Evolutionary conservation across 768 basidiomycete species (phyloP).

Genomic region (Kockovaella imperatae): DNA sequence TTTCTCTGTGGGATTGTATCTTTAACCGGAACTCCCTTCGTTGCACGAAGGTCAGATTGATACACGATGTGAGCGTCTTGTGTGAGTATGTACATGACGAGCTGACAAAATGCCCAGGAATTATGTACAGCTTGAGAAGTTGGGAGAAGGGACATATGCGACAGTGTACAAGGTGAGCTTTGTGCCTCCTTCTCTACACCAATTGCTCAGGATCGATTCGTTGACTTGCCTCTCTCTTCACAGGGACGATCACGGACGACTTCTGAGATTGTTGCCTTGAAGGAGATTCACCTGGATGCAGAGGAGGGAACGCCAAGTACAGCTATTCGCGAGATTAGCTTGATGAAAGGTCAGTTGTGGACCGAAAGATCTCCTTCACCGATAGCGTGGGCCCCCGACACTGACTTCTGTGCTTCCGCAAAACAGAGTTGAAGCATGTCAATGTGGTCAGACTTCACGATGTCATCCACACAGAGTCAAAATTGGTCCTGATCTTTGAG

Average conservation of each 20-base stretch:
- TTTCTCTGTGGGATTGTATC: no score
- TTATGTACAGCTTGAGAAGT: conserved; percentile 69
- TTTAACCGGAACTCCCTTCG: no score
- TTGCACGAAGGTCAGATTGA: no score
- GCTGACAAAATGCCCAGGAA: conserved; percentile 29
- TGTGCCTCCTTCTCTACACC: not conserved
- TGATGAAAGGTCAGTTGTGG: conserved; percentile 66
- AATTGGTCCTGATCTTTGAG: conserved; percentile 96
- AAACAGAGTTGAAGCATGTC: conserved; percentile 81
- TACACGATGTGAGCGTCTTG: no score
- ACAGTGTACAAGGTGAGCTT: conserved; percentile 83
- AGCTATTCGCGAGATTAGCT: conserved; percentile 95
- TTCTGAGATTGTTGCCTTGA: conserved; percentile 96
- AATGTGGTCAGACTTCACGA: conserved; percentile 98
- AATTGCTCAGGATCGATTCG: not conserved
- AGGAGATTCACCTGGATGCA: conserved; percentile 98
- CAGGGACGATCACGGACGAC: conserved; percentile 85
- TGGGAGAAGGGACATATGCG: conserved; percentile 86
- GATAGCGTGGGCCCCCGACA: not conserved
- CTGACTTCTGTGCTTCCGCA: not conserved
- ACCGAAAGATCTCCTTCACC: not conserved
- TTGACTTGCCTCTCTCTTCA: not conserved
- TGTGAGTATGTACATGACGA: no score
- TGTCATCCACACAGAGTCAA: conserved; percentile 97
- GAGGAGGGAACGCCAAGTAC: conserved; percentile 99